Base-by-base conservation (phyloP, 129 eudicot species). In the Dittrichia graveolens region DNA sequence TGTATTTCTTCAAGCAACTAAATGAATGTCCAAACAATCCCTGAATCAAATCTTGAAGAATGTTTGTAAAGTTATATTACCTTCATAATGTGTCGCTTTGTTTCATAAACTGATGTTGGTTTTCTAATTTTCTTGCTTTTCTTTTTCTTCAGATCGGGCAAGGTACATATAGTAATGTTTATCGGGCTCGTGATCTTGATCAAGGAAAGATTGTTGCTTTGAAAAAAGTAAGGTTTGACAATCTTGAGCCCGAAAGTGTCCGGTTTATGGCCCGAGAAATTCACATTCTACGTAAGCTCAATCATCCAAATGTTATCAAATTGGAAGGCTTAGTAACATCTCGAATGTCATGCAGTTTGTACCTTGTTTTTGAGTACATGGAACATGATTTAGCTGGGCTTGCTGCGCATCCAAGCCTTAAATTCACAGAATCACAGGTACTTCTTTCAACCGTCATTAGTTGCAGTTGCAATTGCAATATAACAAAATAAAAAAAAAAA, bases 251-350 rank as follows among this genome's bases (percentile, higher is more conserved):
- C 44, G 93, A 85, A 71, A 93, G 92, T 77, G 92, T 93, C 41
- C 92, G 88, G 41, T 93, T 93, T 68, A 93, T 90, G 93, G 96
- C 98, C 12, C 84, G 96, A 57, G 98, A 93, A 75, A 87, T 93
- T 67, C 86, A 78, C 83, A 84, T 93, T 34, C 77, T 93, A 37
- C 92, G 95, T 4, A 72, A 89, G 68, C 91, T 93, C 60, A 75
- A 93, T 67, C 96, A 93, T 80, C 96, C 96, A 47, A 93, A 93
- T 67, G 86, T 93, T 34, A 84, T 93, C 60, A 93, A 93, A 75
- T 50, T 93, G 75, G 96, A 93, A 85, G 98, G 96, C 75, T 82
- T 90, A 13, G 95, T 93, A 70, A 86, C 96, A 0, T 87, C 96
- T 41, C 67, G 95, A 64, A 84, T 83, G 90, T 93, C 98, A 11